Conservation (phyloP, 2,329 filamentous ascomycete genomes). For the Stachybotrys elegans region DNA sequence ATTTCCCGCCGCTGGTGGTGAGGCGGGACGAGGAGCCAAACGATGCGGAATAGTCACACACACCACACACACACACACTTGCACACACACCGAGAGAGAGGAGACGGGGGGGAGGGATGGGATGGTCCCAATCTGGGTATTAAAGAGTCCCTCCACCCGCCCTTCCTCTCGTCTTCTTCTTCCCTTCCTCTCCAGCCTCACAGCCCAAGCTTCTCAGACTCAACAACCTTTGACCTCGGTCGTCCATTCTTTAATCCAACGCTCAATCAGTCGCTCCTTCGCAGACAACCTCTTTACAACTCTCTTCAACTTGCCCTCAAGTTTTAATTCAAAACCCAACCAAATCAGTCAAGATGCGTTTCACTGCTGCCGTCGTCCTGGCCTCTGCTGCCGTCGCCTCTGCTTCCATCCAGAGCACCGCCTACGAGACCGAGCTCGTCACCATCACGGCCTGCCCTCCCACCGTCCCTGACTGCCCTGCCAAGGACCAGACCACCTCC, state of each 20-base stretch:
- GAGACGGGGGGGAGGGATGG: constrained; percentile 10
- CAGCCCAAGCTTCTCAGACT: constrained; percentile 34
- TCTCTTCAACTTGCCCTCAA: constrained; percentile 20
- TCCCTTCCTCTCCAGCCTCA: constrained; percentile 35
- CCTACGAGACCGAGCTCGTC: constrained; percentile 53
- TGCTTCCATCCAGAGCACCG: constrained; percentile 35
- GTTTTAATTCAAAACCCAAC: constrained; percentile 19
- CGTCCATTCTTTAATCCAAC: constrained; percentile 48
- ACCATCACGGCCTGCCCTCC: constrained; percentile 59
- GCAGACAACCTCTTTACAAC: constrained; percentile 10
- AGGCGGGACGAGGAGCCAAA: constrained; percentile 9
- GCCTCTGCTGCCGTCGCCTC: constrained; percentile 27
- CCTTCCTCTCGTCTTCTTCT: constrained; percentile 18
- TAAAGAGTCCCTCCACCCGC: constrained; percentile 41
- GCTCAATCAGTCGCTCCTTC: constrained; percentile 26
- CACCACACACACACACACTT: too few species aligned
- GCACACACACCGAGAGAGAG: too few species aligned
- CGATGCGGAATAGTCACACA: too few species aligned
- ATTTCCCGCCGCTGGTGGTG: constrained; percentile 13
- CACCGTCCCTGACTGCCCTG: constrained; percentile 55
- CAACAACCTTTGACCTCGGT: constrained; percentile 46
- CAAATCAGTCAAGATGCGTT: constrained; percentile 54
- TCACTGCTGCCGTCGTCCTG: constrained; percentile 47
- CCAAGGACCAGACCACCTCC: constrained; percentile 14
- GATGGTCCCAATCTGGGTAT: too few species aligned